These are phyloP conservation scores for Ligustrum vulgare DNA, from an alignment of 257 asterid genomes.

Conservation along the genomic window DNA sequence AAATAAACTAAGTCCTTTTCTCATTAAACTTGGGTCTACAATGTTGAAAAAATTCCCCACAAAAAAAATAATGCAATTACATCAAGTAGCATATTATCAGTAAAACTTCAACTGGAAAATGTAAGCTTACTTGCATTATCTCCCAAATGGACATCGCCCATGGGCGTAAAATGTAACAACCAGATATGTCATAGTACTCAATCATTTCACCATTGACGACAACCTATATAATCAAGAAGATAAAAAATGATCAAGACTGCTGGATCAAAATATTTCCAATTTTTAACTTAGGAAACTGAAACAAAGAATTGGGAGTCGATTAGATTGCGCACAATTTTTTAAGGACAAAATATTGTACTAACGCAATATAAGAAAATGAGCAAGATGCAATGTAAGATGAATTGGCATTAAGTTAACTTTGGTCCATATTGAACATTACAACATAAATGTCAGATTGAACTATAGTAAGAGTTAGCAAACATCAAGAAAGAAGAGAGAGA, in stretches of 20 bases:
- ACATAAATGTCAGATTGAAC: background rate
- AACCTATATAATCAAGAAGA: slow-evolving; percentile 47
- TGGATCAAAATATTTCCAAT: background rate
- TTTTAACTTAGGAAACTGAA: background rate
- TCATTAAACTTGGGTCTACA: background rate
- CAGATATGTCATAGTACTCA: slow-evolving; percentile 95
- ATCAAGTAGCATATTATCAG: background rate
- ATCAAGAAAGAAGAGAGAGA: too few relatives aligned
- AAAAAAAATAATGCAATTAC: background rate
- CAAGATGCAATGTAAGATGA: too few relatives aligned
- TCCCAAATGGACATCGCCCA: slow-evolving; percentile 99
- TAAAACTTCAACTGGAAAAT: background rate
- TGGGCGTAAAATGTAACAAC: slow-evolving; percentile 95
- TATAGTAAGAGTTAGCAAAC: background rate
- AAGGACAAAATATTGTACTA: background rate
- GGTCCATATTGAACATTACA: too few relatives aligned
- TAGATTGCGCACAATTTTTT: background rate
- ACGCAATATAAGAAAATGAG: too few relatives aligned
- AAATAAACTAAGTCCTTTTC: background rate
- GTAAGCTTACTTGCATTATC: slow-evolving; percentile 72
- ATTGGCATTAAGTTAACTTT: too few relatives aligned
- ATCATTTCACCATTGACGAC: slow-evolving; percentile 90
- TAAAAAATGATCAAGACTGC: slow-evolving; percentile 6
- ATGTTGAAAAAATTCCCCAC: background rate
- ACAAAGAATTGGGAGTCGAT: background rate